Conservation (phyloP, 78 protist genomes). For the Speleostelium caveatum region DNA sequence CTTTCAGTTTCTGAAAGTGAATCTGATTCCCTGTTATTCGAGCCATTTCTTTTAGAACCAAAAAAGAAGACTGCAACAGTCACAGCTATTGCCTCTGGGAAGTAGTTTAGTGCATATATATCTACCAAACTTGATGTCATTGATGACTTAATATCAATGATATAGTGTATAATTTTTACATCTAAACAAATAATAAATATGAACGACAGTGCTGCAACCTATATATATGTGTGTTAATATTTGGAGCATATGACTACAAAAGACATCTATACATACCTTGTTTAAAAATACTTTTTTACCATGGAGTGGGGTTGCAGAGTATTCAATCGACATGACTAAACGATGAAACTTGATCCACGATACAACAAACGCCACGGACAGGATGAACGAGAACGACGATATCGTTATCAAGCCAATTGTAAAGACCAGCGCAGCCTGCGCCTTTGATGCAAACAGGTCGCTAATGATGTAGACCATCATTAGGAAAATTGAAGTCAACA, state of each 20-base stretch:
- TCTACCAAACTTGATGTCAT: conserved; percentile 34
- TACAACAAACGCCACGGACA: conserved; percentile 55
- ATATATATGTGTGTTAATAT: neutral
- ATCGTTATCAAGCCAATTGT: conserved; percentile 39
- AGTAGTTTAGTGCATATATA: conserved; percentile 66
- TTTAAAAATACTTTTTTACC: conserved; percentile 3
- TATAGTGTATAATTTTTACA: conserved; percentile 60
- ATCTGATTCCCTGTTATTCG: neutral
- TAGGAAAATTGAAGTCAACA: conserved; percentile 33
- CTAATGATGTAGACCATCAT: conserved; percentile 40
- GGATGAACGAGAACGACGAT: conserved; percentile 34
- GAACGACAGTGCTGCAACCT: conserved; percentile 19
- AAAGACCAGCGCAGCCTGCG: conserved; percentile 45
- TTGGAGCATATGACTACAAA: neutral
- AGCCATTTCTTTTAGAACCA: conserved; percentile 6
- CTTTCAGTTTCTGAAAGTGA: conserved; percentile 44
- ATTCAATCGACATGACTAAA: conserved; percentile 25
- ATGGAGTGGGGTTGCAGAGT: neutral
- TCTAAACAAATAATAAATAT: conserved; percentile 67
- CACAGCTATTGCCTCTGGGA: conserved; percentile 75
- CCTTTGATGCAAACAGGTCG: conserved; percentile 1
- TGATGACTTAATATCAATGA: conserved; percentile 29
- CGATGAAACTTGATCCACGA: conserved; percentile 59
- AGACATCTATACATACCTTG: neutral
- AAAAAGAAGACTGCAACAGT: conserved; percentile 44